Evolutionary conservation across 2,329 filamentous ascomycete genomes (phyloP), one percentile per base, ranked within the genome.

Genomic region (Botrytis tulipae): DNA sequence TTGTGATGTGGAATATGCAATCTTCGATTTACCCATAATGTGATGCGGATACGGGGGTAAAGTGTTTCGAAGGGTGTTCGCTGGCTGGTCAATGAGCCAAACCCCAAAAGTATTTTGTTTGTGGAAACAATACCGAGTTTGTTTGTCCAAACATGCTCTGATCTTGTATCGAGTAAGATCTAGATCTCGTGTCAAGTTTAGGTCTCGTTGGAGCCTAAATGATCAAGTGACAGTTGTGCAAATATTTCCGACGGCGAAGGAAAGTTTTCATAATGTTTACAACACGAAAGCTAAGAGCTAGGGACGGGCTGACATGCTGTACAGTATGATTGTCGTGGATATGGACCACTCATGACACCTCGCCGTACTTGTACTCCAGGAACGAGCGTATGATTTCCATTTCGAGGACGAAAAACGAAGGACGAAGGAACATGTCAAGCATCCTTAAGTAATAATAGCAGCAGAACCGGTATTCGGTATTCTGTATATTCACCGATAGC

Each of bases 151-250:
- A 65, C 25, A 65, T 35, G 44, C 61, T 54, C 66, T 67, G 37
- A 54, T 54, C 51, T 54, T 54, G 51, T 54, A 54, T n/a, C 51
- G 6, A 54, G 18, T 66, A 35, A 42, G 22, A 9, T 67, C 60
- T n/a, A 35, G 37, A 72, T 72, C 70, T 72, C 60, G 37, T 72
- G 70, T 65, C 59, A 54, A 54, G 22, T 42, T 40, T 3, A 20
- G 32, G 37, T 29, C 12, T 48, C 29, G 8, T 60, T 72, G 70
- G 62, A 72, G 70, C 70, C 71, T 72, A 46, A 48, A 69, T 72
- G 62, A 68, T 72, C 71, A 72, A 72, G 71, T 72, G 71, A 72
- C 35, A 61, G 44, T 20, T 46, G 37, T 57, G 37, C 66, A 57
- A 68, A 68, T 44, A 42, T 68, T 29, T 68, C 66, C 48, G 66